phyloP scores from a whole-genome alignment of 2,329 filamentous ascomycete genomes.

The Cladophialophora carrionii region DNA sequence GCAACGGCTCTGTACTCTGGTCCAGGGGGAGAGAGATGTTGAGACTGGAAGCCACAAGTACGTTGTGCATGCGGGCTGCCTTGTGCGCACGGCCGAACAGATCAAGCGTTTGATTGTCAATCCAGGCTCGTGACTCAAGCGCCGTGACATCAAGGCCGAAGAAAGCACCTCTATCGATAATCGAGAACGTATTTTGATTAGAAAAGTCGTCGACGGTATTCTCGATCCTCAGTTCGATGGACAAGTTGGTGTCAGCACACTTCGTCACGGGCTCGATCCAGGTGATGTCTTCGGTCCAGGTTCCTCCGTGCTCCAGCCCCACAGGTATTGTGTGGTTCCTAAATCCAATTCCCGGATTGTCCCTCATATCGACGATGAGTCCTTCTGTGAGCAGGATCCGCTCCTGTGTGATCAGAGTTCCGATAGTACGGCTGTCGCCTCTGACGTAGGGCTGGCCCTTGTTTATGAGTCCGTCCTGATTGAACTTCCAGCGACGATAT shows the following conservation, averaged over 20 bases:
- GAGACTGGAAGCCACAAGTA: slow-evolving; percentile 22
- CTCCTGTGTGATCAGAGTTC: slow-evolving; percentile 43
- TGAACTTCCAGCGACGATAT: slow-evolving; percentile 40
- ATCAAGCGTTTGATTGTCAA: slow-evolving; percentile 44
- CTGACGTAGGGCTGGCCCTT: slow-evolving; percentile 42
- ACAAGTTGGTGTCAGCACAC: slow-evolving; percentile 48
- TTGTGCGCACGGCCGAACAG: slow-evolving; percentile 49
- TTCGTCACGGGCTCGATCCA: slow-evolving; percentile 50
- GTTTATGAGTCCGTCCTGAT: slow-evolving; percentile 37
- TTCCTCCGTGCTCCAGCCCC: slow-evolving; percentile 13
- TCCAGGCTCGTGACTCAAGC: slow-evolving; percentile 40
- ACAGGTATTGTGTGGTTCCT: slow-evolving; percentile 49
- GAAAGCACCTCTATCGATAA: slow-evolving; percentile 53
- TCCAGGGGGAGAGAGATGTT: slow-evolving; percentile 18
- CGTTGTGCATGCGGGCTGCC: slow-evolving; percentile 51
- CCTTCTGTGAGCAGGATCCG: slow-evolving; percentile 44
- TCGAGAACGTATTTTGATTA: slow-evolving; percentile 37
- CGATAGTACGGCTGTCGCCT: slow-evolving; percentile 41
- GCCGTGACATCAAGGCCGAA: slow-evolving; percentile 44
- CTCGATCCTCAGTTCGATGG: slow-evolving; percentile 47
- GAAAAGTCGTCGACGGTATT: slow-evolving; percentile 10
- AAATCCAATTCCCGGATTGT: slow-evolving; percentile 48
- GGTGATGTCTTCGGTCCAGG: slow-evolving; percentile 43
- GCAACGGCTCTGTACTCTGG: not conserved
- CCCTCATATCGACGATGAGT: slow-evolving; percentile 42